Evolutionary conservation across 768 basidiomycete species (phyloP), one percentile per base, ranked within the genome.

Genomic region (Russula earlei): DNA sequence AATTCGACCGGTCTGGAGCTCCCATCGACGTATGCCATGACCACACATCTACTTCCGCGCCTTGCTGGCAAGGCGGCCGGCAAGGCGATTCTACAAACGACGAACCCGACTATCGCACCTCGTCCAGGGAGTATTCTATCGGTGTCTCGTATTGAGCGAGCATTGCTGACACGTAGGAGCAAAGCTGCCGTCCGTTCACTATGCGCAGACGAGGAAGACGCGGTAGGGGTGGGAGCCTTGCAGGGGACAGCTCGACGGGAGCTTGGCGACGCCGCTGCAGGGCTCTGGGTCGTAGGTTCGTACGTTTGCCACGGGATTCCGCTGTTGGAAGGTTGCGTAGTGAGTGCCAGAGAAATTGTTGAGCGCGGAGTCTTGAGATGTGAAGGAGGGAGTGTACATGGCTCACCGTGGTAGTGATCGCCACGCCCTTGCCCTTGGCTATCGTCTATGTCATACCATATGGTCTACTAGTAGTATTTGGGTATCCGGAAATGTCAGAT

Each of bases 271-370:
- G 66, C 68, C 24, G 63, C 65, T 20, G 72, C 80, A 1, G 80
- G 81, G 1, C 67, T 89, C 7, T 85, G 84, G 80, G 71, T 88
- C n/a, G 82, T 79, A 56, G 87, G 87, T 1, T 78, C 81, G 17
- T 90, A 84, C 66, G 83, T 81, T 14, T 77, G 80, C 63, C 69
- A 75, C 17, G 87, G 89, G 0, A 86, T 90, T 45, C 88, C 87
- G 9, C 67, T 91, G 52, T 69, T 91, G 46, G 89, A 91, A 64
- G 87, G 86, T 2, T 91, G 88, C 66, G 87, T 88, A 12, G 77
- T 77, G 19, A 85, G 85, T 62, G 84, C 85, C n/a, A 73, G 75
- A 66, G 74, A 74, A 46, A 81, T 84, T 10, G 71, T 73, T 3
- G 67, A 69, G 50, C 49, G 62, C 43, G 66, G 67, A 11, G 48